Base-by-base conservation (phyloP, 2,329 filamentous ascomycete species). In the Hawksworthiomyces lignivorus region DNA sequence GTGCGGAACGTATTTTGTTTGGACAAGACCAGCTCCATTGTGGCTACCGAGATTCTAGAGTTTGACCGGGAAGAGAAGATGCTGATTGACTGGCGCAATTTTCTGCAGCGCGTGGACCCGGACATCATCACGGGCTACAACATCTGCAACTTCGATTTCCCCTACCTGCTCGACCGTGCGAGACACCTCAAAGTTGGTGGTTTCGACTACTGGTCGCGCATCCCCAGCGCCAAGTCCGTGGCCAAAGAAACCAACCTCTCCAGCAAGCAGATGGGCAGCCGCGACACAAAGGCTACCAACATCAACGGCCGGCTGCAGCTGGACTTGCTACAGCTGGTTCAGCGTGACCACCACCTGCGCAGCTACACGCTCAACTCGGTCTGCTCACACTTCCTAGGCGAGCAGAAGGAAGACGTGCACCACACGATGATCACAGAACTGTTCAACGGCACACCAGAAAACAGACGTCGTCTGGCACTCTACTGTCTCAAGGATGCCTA, bases 91-190 rank as follows among this genome's bases (percentile, higher is more conserved):
- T 98, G 92, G 92, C 82, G 85, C 55, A 75, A 94, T 46, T 98
- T 98, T 50, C 63, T 98, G 14, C 74, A 94, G 52, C 80, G 87
- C 54, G 87, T 92, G 1, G 92, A 98, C 52, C 90, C 92, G 1
- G 92, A 98, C 64, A 85, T 98, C 50, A 95, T 98, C 56, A 98
- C 94, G 42, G 92, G 92, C 34, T 98, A 98, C 80, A 98, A 98
- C 62, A 98, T 94, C 65, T 71, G 86, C 58, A 98, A 98, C 65
- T 98, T 98, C 63, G 92, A 98, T 68, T 97, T 98, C 50, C 90
- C 90, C 0, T 98, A 98, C 58, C 75, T 98, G 0, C 72, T 98
- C 10, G 86, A 95, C 43, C 79, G 92, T 34, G 92, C 89, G 9
- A 86, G 75, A 50, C 81, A 94, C 57, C 70, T 98, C 21, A 94